Base-by-base conservation (phyloP, 805 yeast species). In the Starmerella vitae region DNA sequence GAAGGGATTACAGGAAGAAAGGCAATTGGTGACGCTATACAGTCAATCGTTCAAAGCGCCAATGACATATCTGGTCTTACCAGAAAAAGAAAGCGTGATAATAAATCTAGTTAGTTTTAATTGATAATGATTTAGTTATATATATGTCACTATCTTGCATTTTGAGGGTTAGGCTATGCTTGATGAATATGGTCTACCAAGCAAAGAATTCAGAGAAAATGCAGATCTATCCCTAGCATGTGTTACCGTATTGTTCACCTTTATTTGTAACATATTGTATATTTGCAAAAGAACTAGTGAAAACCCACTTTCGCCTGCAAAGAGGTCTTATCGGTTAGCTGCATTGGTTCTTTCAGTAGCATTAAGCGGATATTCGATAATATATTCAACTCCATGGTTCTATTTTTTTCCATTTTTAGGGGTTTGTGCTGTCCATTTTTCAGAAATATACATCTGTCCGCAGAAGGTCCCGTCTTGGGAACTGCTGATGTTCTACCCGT, bases 1-100 rank as follows among this genome's bases (percentile, higher is more conserved):
- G 46, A 39, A 18, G 42, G 46, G 33, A 40, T 51, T 24, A 30
- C 34, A 4, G 54, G 54, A 12, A 46, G 53, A 18, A 36, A 38
- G 4, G 54, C 55, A 2, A 35, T 50, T 3, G 44, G 38, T 1
- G 37, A 27, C 6, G 47, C 48, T 3, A 43, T 49, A 9, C 28
- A 38, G 15, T 31, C 44, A 6, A 30, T 50, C 18, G 45, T 50
- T 2, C 24, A 47, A 7, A 41, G 43, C 5, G 60, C 59, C 21
- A 51, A 43, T 22, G 60, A 57, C 33, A 55, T 57, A 34, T 44
- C 49, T 18, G 44, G 52, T n/a, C 42, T 57, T 17, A 50, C 57
- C 8, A 42, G 58, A 3, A 53, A 54, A 43, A 46, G 54, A 25
- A 48, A 45, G 43, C 44, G 46, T 8, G 33, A 30, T 17, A 18